Conservation (phyloP, 2,329 filamentous ascomycete species). For the Stagonosporopsis vannaccii region DNA sequence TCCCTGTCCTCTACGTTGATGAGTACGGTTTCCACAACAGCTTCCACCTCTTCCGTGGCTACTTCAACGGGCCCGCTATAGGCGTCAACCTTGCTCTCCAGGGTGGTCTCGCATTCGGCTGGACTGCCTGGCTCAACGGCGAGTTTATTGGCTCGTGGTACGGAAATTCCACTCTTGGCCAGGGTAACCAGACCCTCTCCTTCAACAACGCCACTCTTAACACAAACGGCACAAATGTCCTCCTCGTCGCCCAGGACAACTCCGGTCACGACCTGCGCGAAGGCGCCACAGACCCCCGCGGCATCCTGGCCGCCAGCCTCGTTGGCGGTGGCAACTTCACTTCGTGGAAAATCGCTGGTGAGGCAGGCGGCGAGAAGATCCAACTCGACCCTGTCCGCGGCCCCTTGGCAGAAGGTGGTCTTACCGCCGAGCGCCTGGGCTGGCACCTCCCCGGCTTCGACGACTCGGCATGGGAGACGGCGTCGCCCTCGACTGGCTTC, state of each 20-base stretch:
- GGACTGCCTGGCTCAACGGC: conserved; percentile 65
- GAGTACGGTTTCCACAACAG: conserved; percentile 54
- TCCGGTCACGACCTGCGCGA: conserved; percentile 65
- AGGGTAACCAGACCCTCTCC: conserved; percentile 54
- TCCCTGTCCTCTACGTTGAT: conserved; percentile 52
- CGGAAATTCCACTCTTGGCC: conserved; percentile 54
- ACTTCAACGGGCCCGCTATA: conserved; percentile 49
- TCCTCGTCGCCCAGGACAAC: conserved; percentile 67
- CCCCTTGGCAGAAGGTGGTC: conserved; percentile 64
- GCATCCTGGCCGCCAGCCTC: conserved; percentile 62
- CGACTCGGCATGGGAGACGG: conserved; percentile 54
- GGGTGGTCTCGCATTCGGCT: conserved; percentile 64
- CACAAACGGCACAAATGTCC: conserved; percentile 51
- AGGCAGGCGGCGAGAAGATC: conserved; percentile 58
- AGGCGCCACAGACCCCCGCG: conserved; percentile 58
- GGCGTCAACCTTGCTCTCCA: conserved; percentile 60
- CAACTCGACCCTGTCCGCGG: conserved; percentile 64
- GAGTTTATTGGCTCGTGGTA: conserved; percentile 63
- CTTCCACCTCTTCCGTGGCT: conserved; percentile 53
- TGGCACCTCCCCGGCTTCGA: conserved; percentile 66
- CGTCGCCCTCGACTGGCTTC: conserved; percentile 52
- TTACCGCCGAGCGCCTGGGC: conserved; percentile 65
- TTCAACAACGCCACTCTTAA: conserved; percentile 60
- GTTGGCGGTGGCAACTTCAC: conserved; percentile 55
- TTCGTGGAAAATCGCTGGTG: conserved; percentile 66